Conservation (phyloP, 2,329 filamentous ascomycete genomes). For the Penicillium corylophilum region DNA sequence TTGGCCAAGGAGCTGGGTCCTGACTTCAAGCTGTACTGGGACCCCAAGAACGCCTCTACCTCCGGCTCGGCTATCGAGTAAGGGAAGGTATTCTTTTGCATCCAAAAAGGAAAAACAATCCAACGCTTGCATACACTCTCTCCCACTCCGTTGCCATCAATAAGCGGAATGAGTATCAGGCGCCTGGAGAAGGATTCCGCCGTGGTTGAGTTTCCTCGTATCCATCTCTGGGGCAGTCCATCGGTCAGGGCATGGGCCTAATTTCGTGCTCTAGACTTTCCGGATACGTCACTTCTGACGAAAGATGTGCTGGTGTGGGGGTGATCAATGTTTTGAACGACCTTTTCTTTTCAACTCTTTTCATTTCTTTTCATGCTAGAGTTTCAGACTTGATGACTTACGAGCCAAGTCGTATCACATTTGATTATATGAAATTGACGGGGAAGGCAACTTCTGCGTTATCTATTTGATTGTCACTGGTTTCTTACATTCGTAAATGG, state of each 20-base stretch:
- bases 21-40: slow-evolving; percentile 72
- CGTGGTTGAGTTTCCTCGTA: not conserved
- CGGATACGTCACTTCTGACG: not conserved
- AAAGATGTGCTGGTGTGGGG: not conserved
- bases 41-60: slow-evolving; percentile 67
- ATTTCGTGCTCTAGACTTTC: not conserved
- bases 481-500: not conserved
- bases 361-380: not conserved
- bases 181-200: not conserved
- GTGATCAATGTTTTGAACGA: not conserved
- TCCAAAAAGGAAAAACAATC: slow-evolving; percentile 3
- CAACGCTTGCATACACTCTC: not conserved
- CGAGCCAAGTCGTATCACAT: not conserved
- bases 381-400: not conserved
- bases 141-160: not conserved
- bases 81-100: slow-evolving; percentile 10
- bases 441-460: not conserved
- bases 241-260: not conserved
- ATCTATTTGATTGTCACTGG: not conserved
- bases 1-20: slow-evolving; percentile 67
- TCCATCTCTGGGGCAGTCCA: not conserved
- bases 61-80: slow-evolving; percentile 60
- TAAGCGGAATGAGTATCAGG: not conserved
- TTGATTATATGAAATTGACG: not conserved
- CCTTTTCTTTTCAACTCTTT: not conserved